Conservation (phyloP, 768 basidiomycete species). For the Auricularia cornea region DNA sequence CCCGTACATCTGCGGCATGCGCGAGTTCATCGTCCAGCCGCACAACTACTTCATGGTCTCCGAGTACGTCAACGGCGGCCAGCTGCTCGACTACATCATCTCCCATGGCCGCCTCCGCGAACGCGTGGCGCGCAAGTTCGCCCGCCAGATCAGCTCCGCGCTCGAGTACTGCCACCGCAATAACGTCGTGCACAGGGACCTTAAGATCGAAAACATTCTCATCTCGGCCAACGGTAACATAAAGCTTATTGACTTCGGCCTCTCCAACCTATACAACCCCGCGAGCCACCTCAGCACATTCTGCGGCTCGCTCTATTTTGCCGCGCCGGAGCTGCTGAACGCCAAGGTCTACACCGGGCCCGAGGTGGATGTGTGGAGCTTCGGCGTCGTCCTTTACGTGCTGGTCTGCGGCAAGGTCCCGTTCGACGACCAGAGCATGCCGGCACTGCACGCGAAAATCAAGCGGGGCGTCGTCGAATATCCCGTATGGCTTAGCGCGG, state of each 20-base stretch:
- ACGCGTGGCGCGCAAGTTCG: slow-evolving; percentile 94
- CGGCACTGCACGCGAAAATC: slow-evolving; percentile 97
- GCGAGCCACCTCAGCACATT: slow-evolving; percentile 79
- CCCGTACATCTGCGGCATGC: slow-evolving; percentile 99
- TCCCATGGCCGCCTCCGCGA: slow-evolving; percentile 93
- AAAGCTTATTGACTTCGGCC: slow-evolving; percentile 99
- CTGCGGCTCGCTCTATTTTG: slow-evolving; percentile 97
- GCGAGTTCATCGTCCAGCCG: slow-evolving; percentile 94
- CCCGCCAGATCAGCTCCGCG: slow-evolving; percentile 92
- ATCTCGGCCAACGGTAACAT: slow-evolving; percentile 98
- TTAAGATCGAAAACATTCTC: slow-evolving; percentile 99
- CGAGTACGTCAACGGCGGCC: slow-evolving; percentile 97
- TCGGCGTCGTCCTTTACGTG: slow-evolving; percentile 96
- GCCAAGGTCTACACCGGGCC: slow-evolving; percentile 96
- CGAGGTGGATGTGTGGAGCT: slow-evolving; percentile 98
- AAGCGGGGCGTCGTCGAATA: slow-evolving; percentile 96
- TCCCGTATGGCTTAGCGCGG: slow-evolving; percentile 91
- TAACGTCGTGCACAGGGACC: slow-evolving; percentile 92
- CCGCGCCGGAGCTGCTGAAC: slow-evolving; percentile 94
- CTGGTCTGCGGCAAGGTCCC: slow-evolving; percentile 98
- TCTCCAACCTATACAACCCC: slow-evolving; percentile 93
- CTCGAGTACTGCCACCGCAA: slow-evolving; percentile 96
- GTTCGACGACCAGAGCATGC: slow-evolving; percentile 99
- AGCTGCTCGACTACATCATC: slow-evolving; percentile 99
- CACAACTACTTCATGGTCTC: slow-evolving; percentile 99